These are phyloP conservation scores for Alopecurus myosuroides DNA, from an alignment of 176 grass and related monocot species.

Conservation along the genomic window DNA sequence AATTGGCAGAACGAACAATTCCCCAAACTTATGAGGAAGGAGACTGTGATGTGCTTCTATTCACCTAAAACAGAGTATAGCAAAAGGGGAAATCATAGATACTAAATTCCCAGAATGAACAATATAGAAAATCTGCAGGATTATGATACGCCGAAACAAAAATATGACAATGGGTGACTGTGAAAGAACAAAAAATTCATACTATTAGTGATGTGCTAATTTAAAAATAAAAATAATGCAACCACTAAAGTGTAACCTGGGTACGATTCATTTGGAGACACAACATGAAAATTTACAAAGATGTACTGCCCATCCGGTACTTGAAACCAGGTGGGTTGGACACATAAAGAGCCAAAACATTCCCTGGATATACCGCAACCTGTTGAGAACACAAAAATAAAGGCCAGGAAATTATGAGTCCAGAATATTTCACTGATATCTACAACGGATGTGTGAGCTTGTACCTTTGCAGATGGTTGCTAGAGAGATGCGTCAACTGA, in stretches of 20 bases:
- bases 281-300: slow-evolving; percentile 68
- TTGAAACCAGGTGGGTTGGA: slow-evolving; percentile 87
- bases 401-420: neutral
- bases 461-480: no score
- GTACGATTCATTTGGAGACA: slow-evolving; percentile 94
- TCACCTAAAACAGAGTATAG: no score
- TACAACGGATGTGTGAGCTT: no score
- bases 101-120: no score
- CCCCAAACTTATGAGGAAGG: no score
- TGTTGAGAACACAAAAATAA: slow-evolving; percentile 15
- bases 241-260: neutral
- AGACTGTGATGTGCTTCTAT: no score
- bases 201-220: slow-evolving; percentile 16
- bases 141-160: no score
- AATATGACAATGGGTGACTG: slow-evolving; percentile 93
- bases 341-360: slow-evolving; percentile 83
- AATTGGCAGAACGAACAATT: no score
- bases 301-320: slow-evolving; percentile 87
- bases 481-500: no score
- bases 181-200: neutral
- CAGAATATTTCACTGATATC: neutral
- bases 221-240: neutral
- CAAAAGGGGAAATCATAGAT: no score
- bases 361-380: slow-evolving; percentile 87
- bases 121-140: no score